Base-by-base conservation (phyloP, 495 filamentous ascomycete species). In the Penicillium manginii region DNA sequence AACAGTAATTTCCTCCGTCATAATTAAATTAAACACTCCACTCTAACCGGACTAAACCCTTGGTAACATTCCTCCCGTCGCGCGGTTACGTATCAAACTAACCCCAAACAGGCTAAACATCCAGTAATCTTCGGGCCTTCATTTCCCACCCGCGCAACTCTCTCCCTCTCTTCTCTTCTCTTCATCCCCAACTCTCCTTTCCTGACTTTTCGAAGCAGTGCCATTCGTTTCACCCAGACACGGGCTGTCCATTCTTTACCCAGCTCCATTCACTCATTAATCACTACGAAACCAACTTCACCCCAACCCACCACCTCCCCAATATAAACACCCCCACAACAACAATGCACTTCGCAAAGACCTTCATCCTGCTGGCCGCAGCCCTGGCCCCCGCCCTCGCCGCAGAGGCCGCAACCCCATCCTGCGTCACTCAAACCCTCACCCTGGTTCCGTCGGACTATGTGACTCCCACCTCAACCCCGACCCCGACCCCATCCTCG, bases 161-260 rank as follows among this genome's bases (percentile, higher is more conserved):
- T 51, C 55, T 55, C 47, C 42, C 50, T 54, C 50, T 55, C 59
- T 52, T 43, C 35, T 43, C 37, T 53, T 59, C 52, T 62, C 55
- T 46, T 61, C n/a, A n/a, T n/a, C 50, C 26, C 35, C 57, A 47
- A 55, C 43, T 21, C 40, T 50, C 52, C 51, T 58, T 61, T 64
- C 55, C 63, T 71, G 57, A 64, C 61, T 59, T 63, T 60, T 22
- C 55, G 39, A 58, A 62, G 59, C 68, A 66, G 68, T 66, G 67
- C 58, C 68, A 58, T 62, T 73, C 67, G 49, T 65, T 67, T 64
- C 19, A 61, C 48, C 49, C 57, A 48, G 47, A 74, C 68, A 69
- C 70, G 72, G 66, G 69, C 73, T 72, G 71, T 73, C 70, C 61
- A 29, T 29, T 29, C 77, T 72, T 57, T 76, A n/a, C 77, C 59